Evolutionary conservation across 176 grass and related monocot genomes (phyloP).

Genomic region (Ampelocalamus luodianensis): DNA sequence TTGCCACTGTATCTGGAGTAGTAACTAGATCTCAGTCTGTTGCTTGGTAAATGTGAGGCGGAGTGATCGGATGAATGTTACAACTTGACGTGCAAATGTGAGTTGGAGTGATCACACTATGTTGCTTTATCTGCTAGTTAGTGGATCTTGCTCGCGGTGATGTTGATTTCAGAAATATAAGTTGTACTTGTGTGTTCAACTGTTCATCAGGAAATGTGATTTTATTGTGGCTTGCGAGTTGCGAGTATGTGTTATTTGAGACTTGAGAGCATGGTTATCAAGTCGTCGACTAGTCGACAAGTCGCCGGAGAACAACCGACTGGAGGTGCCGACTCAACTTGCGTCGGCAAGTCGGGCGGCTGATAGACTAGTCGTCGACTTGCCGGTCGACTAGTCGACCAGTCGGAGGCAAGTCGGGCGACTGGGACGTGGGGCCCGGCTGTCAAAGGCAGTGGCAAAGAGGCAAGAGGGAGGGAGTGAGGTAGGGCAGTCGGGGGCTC

Average conservation of each 20-base stretch:
- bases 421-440: too few relatives aligned
- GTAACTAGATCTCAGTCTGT: conserved; percentile 28
- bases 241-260: not conserved
- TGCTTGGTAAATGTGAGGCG: not conserved
- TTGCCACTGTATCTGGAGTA: not conserved
- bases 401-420: too few relatives aligned
- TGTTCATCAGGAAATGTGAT: conserved; percentile 15
- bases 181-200: conserved; percentile 5
- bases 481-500: too few relatives aligned
- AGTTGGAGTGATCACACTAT: not conserved
- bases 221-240: not conserved
- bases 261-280: too few relatives aligned
- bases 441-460: too few relatives aligned
- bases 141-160: not conserved
- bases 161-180: not conserved
- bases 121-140: not conserved
- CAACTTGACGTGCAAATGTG: not conserved
- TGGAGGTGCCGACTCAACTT: too few relatives aligned
- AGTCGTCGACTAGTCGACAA: too few relatives aligned
- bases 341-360: too few relatives aligned
- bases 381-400: too few relatives aligned
- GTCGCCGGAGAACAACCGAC: too few relatives aligned
- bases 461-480: too few relatives aligned
- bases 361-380: too few relatives aligned
- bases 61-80: conserved; percentile 32